phyloP scores from a whole-genome alignment of 2,329 filamentous ascomycete genomes.

The Epichloe sp. region DNA sequence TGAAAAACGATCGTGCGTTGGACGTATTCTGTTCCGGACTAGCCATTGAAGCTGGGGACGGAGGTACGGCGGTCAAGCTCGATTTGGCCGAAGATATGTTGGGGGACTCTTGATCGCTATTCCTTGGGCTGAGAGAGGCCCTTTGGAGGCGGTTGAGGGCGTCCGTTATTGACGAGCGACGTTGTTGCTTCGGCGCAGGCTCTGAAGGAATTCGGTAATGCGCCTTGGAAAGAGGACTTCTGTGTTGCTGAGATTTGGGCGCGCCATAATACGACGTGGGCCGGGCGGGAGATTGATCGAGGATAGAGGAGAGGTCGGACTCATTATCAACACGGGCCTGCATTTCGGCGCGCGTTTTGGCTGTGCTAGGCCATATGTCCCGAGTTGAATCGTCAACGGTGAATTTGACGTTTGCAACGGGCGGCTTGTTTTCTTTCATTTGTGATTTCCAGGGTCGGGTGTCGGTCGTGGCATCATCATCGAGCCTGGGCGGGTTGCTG shows the following conservation, averaged over 20 bases:
- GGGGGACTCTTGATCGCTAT: conserved; percentile 16
- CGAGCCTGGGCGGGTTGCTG: conserved; percentile 12
- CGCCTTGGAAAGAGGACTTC: conserved; percentile 25
- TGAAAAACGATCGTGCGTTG: conserved; percentile 38
- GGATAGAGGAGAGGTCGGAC: conserved; percentile 33
- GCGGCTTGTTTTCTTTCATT: conserved; percentile 34
- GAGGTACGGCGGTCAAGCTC: conserved; percentile 27
- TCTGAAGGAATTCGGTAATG: conserved; percentile 20
- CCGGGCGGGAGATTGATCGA: conserved; percentile 26
- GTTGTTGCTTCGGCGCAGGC: conserved; percentile 12
- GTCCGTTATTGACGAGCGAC: conserved; percentile 19
- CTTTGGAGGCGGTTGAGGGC: conserved; percentile 23
- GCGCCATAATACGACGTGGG: conserved; percentile 13
- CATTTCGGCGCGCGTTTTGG: conserved; percentile 35
- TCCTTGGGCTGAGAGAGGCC: conserved; percentile 20
- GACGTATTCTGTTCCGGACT: conserved; percentile 25
- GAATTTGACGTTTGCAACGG: conserved; percentile 18
- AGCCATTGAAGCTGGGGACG: conserved; percentile 21
- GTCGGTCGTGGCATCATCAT: conserved; percentile 19
- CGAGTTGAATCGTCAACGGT: conserved; percentile 28
- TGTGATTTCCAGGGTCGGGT: conserved; percentile 23
- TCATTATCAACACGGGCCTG: conserved; percentile 41
- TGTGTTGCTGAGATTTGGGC: conserved; percentile 18
- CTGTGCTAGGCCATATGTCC: conserved; percentile 25
- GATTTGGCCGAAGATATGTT: conserved; percentile 27